phyloP scores from a whole-genome alignment of 192 early-diverging fungal genomes.

The Linnemannia elongata region DNA sequence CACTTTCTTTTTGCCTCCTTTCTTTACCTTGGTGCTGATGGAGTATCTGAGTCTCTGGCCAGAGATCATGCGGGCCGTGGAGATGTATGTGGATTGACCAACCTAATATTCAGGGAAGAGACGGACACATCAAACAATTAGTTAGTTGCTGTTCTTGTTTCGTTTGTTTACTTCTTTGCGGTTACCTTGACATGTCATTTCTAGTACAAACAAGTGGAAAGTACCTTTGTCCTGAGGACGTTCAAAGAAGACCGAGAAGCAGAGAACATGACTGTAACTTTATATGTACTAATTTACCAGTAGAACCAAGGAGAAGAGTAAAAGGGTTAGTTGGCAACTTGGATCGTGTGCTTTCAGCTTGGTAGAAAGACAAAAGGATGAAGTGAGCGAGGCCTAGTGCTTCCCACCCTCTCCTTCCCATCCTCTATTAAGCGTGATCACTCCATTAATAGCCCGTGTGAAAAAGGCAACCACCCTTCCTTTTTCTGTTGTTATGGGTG shows the following conservation, averaged over 20 bases:
- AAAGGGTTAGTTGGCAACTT: background rate
- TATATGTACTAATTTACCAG: background rate
- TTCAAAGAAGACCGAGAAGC: constrained; percentile 45
- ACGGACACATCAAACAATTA: background rate
- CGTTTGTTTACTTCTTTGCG: background rate
- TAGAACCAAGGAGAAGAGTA: background rate
- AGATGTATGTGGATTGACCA: constrained; percentile 55
- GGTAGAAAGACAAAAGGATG: background rate
- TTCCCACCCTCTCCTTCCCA: background rate
- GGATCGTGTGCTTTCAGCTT: background rate
- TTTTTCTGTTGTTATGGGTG: background rate
- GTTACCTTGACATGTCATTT: background rate
- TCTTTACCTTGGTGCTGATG: constrained; percentile 44
- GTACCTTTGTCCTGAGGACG: constrained; percentile 49
- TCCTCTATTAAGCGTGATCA: background rate
- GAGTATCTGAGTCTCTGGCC: constrained; percentile 53
- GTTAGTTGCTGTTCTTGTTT: no score
- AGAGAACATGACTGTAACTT: constrained; percentile 26
- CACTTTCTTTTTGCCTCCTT: background rate
- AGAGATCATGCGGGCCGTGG: constrained; percentile 50
- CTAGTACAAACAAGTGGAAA: background rate
- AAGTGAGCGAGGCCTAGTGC: background rate
- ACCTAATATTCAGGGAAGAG: constrained; percentile 9
- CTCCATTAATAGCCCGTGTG: background rate
- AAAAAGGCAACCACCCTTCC: background rate